These are phyloP conservation scores for Pseudonitzschia multistriata DNA, from an alignment of 108 stramenopile species.

Conservation along the genomic window DNA sequence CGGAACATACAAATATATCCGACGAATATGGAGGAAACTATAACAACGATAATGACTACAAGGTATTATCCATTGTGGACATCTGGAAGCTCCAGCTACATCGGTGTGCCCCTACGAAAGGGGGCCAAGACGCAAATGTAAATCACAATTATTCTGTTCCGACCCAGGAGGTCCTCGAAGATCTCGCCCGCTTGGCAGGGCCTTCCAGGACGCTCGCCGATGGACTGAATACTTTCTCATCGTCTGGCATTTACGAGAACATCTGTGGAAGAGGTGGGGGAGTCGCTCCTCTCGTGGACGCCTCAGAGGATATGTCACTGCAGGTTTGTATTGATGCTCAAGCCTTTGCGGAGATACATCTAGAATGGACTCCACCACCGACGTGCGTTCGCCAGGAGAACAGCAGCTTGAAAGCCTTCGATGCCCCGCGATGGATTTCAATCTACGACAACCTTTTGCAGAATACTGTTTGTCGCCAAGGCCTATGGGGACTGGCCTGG, in stretches of 20 bases:
- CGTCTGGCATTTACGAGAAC: background rate
- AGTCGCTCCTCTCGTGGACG: background rate
- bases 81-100: background rate
- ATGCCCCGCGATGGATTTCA: background rate
- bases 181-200: background rate
- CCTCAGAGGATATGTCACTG: background rate
- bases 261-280: background rate
- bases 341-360: background rate
- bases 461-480: background rate
- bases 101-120: background rate
- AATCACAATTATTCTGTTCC: too few species aligned
- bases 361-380: background rate
- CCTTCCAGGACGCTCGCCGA: background rate
- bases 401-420: background rate
- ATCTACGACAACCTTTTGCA: background rate
- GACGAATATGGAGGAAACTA: background rate
- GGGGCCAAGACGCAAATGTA: too few species aligned
- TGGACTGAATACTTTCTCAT: background rate
- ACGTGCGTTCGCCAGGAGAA: background rate
- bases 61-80: background rate
- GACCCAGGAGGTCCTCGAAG: background rate
- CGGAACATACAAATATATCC: too few species aligned
- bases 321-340: background rate
- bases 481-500: background rate
- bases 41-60: background rate